phyloP scores from a whole-genome alignment of 1,284 basidiomycete species.

The Moesziomyces antarcticus region DNA sequence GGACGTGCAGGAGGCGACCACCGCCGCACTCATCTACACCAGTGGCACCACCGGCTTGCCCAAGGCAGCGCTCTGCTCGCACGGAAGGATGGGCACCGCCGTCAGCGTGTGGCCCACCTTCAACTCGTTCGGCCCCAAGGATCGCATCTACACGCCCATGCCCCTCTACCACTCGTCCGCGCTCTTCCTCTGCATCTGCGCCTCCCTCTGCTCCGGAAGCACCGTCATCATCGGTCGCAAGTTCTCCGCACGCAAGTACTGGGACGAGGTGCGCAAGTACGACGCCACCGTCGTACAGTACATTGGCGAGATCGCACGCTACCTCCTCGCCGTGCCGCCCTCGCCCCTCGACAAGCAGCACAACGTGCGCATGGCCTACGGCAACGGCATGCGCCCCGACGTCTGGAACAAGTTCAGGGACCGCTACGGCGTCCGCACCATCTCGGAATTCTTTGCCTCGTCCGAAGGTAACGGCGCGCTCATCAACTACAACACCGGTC shows the following conservation, averaged over 20 bases:
- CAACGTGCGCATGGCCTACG: slow-evolving; percentile 68
- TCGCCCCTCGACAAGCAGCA: slow-evolving; percentile 65
- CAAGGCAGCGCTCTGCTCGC: slow-evolving; percentile 67
- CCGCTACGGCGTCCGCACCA: slow-evolving; percentile 60
- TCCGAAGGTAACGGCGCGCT: slow-evolving; percentile 66
- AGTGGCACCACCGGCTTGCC: slow-evolving; percentile 64
- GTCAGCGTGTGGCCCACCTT: slow-evolving; percentile 55
- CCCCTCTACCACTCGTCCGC: slow-evolving; percentile 65
- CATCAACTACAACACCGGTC: slow-evolving; percentile 66
- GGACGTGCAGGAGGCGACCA: slow-evolving; percentile 38
- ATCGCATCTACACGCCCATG: slow-evolving; percentile 68
- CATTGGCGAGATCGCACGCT: slow-evolving; percentile 67
- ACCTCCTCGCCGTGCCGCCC: slow-evolving; percentile 66
- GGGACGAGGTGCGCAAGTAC: slow-evolving; percentile 64
- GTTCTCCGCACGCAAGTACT: slow-evolving; percentile 67
- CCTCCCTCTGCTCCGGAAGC: slow-evolving; percentile 53
- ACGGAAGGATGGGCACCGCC: slow-evolving; percentile 64
- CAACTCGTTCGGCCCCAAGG: slow-evolving; percentile 49
- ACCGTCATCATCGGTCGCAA: slow-evolving; percentile 68
- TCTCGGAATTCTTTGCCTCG: slow-evolving; percentile 68
- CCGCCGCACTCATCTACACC: slow-evolving; percentile 61
- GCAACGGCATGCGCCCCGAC: slow-evolving; percentile 68
- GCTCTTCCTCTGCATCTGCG: slow-evolving; percentile 64
- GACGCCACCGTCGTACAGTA: slow-evolving; percentile 68
- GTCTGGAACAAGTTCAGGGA: slow-evolving; percentile 68